phyloP scores from a whole-genome alignment of 306 rosid genomes.

The Glycyrrhiza uralensis region DNA sequence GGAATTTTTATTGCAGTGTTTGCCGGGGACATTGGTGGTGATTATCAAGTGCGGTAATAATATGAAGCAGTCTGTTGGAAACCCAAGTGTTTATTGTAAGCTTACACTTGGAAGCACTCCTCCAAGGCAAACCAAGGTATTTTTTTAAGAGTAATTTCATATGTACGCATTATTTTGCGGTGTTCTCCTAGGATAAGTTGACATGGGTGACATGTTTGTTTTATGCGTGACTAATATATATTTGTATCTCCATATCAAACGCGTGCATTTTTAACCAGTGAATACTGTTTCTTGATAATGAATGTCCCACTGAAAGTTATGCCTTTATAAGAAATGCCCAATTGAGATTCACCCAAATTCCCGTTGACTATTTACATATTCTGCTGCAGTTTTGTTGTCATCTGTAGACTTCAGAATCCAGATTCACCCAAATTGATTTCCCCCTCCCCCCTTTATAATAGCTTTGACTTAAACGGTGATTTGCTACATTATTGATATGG shows the following conservation, averaged over 20 bases:
- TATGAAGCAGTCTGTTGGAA: conserved; percentile 99
- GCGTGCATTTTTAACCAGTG: background rate
- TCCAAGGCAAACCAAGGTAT: conserved; percentile 91
- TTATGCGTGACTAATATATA: background rate
- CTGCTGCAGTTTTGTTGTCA: background rate
- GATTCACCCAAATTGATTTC: background rate
- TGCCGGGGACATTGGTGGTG: conserved; percentile 92
- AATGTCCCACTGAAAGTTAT: background rate
- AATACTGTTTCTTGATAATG: background rate
- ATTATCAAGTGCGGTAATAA: conserved; percentile 90
- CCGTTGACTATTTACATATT: background rate
- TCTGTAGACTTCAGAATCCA: background rate
- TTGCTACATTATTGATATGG: background rate
- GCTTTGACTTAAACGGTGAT: background rate
- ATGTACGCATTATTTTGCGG: background rate
- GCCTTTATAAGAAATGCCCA: background rate
- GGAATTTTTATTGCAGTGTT: conserved; percentile 92
- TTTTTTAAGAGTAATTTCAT: background rate
- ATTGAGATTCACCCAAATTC: background rate
- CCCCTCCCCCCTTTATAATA: background rate
- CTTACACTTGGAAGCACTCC: conserved; percentile 94
- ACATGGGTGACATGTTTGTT: background rate
- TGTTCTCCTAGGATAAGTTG: background rate
- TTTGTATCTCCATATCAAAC: conserved; percentile 1
- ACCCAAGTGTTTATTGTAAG: conserved; percentile 91